phyloP scores from a whole-genome alignment of 176 grass and related monocot genomes.

The Urochloa ruziziensis region DNA sequence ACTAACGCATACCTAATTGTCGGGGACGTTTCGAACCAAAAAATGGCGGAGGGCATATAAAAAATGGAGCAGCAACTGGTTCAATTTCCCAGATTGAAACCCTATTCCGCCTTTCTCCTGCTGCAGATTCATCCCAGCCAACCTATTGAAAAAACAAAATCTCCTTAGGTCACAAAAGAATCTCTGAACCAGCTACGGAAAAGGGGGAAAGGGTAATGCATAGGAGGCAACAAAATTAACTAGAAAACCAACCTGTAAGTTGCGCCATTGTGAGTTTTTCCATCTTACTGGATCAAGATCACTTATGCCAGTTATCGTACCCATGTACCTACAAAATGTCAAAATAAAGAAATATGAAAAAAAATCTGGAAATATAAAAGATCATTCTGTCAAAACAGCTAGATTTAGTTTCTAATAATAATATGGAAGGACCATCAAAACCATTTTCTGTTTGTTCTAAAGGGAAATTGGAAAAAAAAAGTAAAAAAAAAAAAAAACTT shows the following conservation, averaged over 20 bases:
- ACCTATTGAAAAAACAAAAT: slow-evolving; percentile 45
- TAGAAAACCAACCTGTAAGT: slow-evolving; percentile 62
- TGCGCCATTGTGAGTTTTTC: slow-evolving; percentile 82
- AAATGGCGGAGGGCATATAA: slow-evolving; percentile 78
- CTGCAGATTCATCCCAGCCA: slow-evolving; percentile 84
- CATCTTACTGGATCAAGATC: slow-evolving; percentile 81
- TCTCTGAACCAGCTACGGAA: background rate
- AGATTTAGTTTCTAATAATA: background rate
- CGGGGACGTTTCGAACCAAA: slow-evolving; percentile 65
- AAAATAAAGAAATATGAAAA: slow-evolving; percentile 6
- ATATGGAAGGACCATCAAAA: background rate
- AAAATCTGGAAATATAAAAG: background rate
- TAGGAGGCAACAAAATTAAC: background rate
- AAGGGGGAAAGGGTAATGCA: background rate
- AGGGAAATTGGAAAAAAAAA: background rate
- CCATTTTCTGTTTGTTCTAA: background rate
- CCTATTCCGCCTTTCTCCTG: slow-evolving; percentile 69
- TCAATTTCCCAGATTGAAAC: slow-evolving; percentile 91
- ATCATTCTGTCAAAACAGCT: background rate
- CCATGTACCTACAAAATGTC: slow-evolving; percentile 71
- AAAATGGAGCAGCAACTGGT: slow-evolving; percentile 73
- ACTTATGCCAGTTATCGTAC: slow-evolving; percentile 83
- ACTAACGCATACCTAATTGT: slow-evolving; percentile 52
- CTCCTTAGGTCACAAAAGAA: background rate
- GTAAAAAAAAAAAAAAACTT: background rate